Base-by-base conservation (phyloP, 2,329 filamentous ascomycete genomes). In the Dryadomyces quercivorus region DNA sequence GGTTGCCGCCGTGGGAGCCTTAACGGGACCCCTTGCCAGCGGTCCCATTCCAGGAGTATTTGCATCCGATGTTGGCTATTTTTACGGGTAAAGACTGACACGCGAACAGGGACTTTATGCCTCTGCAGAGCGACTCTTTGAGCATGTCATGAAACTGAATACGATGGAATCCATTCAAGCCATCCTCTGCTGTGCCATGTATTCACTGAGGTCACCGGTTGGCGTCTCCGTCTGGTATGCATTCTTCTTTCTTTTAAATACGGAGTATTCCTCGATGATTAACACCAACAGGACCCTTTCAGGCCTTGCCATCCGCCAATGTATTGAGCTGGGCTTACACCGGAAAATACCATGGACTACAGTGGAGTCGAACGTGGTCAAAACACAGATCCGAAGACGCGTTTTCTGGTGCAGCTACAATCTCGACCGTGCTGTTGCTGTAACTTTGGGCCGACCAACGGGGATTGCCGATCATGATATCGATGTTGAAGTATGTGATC, bases 281-380 rank as follows among this genome's bases (percentile, higher is more conserved):
- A 26, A 47, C 21, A 22, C 15, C 22, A 9, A 26, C 34, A 52
- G 51, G 65, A 64, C 62, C 52, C 51, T 66, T 0, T 61, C 65
- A 9, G 64, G 65, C 1, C 45, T 66, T 22, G 65, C 65, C 12
- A 50, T 68, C 1, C 61, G 66, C 8, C 63, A 66, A 36, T 68
- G 65, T 49, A 61, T 66, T 31, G 64, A 68, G 38, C 57, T 68
- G 4, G 65, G 65, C 1, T 65, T 65, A 42, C 66, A 68, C 56
- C 59, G 65, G 0, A 63, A 36, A 20, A 40, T 36, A 6, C 6
- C 13, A 6, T 15, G 22, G 18, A 42, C 18, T 21, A 34, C 10
- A 20, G 3, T 12, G 1, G 48, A 42, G 10, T 2, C 3, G 13
- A 43, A 53, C 13, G 13, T 55, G 1, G 54, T 66, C 1, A 58